Evolutionary conservation across 2,329 filamentous ascomycete genomes (phyloP), one percentile per base, ranked within the genome.

Genomic region (Ophiostoma montium): DNA sequence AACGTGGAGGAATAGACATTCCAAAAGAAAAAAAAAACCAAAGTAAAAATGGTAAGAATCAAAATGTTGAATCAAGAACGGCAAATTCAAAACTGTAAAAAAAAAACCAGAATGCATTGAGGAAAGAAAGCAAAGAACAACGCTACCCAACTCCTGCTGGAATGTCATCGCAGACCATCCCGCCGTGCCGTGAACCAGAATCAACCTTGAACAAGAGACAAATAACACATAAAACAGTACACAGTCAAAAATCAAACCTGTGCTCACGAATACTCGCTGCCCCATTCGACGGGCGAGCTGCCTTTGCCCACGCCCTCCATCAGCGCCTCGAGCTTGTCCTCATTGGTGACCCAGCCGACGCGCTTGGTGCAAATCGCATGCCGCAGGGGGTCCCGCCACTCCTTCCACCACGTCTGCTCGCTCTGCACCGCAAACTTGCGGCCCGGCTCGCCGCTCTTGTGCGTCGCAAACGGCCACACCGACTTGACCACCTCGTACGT

Each of bases 401-500:
- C 69, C 46, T 63, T 62, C 69, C 73, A 78, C 74, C 74, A 78
- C 2, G 64, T 65, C 57, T 75, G 72, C 59, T 78, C 74, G 50
- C 66, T 72, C 59, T 75, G 71, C n/a, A 77, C 71, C 3, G 66
- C 64, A 54, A 67, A 75, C 47, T 59, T 60, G 45, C 70, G 65
- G 12, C 59, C 67, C n/a, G 53, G 58, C 53, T 71, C 70, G 35
- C 63, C 71, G 54, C 61, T 69, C 57, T 59, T 63, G 3, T 65
- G 62, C 53, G 70, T 71, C 2, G 74, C 74, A 60, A 75, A 78
- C 3, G 74, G 75, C 74, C 75, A 78, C 1, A 78, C 67, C 1
- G 68, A 66, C 57, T 75, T 73, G 45, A 74, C 66, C 3, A 75
- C 70, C 58, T 76, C 74, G 54, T 76, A 78, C 53, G 67, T 70